Conservation (phyloP, 768 basidiomycete species). For the Mycena galopus region DNA sequence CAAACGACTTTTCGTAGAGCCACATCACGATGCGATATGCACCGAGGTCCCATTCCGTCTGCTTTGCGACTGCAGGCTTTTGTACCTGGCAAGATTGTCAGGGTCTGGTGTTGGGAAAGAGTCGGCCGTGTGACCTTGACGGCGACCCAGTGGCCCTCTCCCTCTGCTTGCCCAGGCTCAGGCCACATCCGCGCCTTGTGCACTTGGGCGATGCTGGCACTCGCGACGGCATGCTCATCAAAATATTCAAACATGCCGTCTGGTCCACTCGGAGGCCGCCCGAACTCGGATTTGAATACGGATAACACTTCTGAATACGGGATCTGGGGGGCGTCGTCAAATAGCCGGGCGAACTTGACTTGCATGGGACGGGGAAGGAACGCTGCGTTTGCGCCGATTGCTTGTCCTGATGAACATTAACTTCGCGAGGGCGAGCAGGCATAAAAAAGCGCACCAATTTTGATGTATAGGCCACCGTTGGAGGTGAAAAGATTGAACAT, state of each 20-base stretch:
- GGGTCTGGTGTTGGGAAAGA: not conserved
- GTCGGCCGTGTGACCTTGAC: conserved; percentile 67
- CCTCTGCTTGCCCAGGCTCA: conserved; percentile 53
- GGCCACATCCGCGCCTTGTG: conserved; percentile 78
- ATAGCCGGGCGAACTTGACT: conserved; percentile 83
- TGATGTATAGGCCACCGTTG: conserved; percentile 90
- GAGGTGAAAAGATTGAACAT: conserved; percentile 81
- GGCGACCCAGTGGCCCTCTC: conserved; percentile 79
- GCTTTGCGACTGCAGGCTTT: conserved; percentile 88
- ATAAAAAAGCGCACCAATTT: conserved; percentile 70
- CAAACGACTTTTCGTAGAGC: conserved; percentile 86
- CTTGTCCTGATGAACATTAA: conserved; percentile 62
- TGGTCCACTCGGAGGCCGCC: conserved; percentile 72
- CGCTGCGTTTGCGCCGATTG: conserved; percentile 88
- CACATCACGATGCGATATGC: conserved; percentile 82
- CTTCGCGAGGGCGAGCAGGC: not conserved
- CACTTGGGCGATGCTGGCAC: conserved; percentile 94
- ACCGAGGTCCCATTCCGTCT: conserved; percentile 88
- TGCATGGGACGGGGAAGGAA: conserved; percentile 88
- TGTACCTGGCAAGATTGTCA: conserved; percentile 58
- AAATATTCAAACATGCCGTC: conserved; percentile 85
- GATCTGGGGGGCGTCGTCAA: conserved; percentile 91
- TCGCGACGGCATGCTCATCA: conserved; percentile 82
- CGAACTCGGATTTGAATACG: conserved; percentile 80
- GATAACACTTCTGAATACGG: conserved; percentile 75